Base-by-base conservation (phyloP, 164 flowering plant species). In the Brasenia schreberi region DNA sequence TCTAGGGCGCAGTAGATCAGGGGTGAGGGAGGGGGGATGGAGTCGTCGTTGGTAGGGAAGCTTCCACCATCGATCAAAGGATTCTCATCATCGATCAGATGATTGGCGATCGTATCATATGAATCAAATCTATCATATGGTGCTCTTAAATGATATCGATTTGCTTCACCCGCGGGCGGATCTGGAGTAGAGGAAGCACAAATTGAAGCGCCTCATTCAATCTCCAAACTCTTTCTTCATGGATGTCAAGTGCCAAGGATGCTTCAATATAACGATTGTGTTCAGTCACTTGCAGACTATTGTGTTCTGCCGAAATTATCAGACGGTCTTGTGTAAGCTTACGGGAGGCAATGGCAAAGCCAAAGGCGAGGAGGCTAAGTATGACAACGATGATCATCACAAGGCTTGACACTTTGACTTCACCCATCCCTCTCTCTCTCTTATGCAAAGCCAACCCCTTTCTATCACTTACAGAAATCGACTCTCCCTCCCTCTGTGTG, bases 211-310 rank as follows among this genome's bases (percentile, higher is more conserved):
- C 69, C 79, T 84, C 16, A 84, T 84, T 6, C 88, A 79, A 61
- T 77, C 84, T 4, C 85, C 88, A 4, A 84, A 84, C 62, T 84
- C 88, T 10, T 82, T 82, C 74, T 84, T 84, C 80, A 82, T 84
- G 86, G 87, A 83, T 43, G 87, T 83, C 17, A 83, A 81, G 65
- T 83, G 87, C 73, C 83, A 77, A 66, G 86, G 83, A 2, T 83
- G 87, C 79, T 80, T 83, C 70, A 83, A 74, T 77, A 83, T 83
- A 69, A 83, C 84, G 0, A 81, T 84, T n/a, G 84, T 83, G 18
- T 83, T 83, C 62, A 83, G 87, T 67, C 83, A 81, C 73, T 83
- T 84, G 0, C 84, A 83, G 64, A 83, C 87, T 0, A 83, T 81
- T 27, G 83, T 83, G 61, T 79, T 78, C 9, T 83, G 83, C 27